Evolutionary conservation across 1,284 basidiomycete species (phyloP).

Genomic region (Fomitopsis betulina): DNA sequence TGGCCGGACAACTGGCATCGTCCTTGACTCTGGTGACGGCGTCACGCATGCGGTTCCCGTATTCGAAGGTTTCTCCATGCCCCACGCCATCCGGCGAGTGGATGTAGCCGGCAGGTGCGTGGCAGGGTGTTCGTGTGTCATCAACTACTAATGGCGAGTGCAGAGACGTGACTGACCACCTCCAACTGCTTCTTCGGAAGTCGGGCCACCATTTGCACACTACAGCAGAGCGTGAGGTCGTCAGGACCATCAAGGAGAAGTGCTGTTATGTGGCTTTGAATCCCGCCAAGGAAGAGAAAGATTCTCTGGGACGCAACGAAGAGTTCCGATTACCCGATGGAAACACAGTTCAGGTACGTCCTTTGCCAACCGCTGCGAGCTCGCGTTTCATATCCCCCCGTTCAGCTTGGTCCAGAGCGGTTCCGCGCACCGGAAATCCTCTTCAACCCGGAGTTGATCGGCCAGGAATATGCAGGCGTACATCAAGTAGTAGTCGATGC

Average conservation of each 20-base stretch:
- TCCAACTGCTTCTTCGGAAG: constrained; percentile 92
- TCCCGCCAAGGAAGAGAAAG: constrained; percentile 94
- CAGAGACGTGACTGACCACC: constrained; percentile 95
- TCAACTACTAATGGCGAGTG: neutral
- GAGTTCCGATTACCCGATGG: constrained; percentile 96
- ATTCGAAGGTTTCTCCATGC: constrained; percentile 99
- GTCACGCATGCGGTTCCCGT: constrained; percentile 99
- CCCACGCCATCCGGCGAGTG: constrained; percentile 93
- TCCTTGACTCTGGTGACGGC: constrained; percentile 97
- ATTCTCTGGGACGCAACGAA: constrained; percentile 71
- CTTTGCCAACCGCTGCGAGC: constrained; percentile 5
- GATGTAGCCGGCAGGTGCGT: constrained; percentile 90
- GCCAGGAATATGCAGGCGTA: constrained; percentile 94
- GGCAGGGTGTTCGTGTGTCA: neutral
- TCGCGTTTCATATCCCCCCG: constrained; percentile 3
- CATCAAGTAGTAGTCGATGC: constrained; percentile 94
- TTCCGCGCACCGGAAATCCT: constrained; percentile 97
- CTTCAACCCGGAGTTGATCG: constrained; percentile 97
- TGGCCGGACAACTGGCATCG: constrained; percentile 98
- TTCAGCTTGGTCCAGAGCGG: constrained; percentile 87
- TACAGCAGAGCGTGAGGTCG: constrained; percentile 95
- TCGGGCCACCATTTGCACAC: constrained; percentile 95
- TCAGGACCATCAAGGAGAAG: constrained; percentile 97
- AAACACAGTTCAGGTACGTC: constrained; percentile 80
- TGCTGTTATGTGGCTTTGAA: constrained; percentile 93